Conservation (phyloP, 2,329 filamentous ascomycete genomes). For the Cadophora sp. region DNA sequence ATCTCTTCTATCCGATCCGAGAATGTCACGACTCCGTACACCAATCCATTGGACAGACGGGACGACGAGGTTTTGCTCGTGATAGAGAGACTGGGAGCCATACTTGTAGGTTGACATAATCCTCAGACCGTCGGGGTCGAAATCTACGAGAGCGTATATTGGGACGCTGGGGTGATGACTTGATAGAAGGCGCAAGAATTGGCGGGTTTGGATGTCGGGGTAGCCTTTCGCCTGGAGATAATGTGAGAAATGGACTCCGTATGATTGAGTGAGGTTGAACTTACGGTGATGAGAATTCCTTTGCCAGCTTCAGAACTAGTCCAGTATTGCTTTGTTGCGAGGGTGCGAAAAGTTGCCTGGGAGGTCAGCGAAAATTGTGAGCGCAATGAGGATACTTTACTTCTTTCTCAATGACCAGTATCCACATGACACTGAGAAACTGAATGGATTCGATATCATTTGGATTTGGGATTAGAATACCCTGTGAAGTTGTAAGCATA, state of each 20-base stretch:
- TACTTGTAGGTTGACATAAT: constrained; percentile 78
- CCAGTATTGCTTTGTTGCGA: constrained; percentile 65
- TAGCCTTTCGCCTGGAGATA: constrained; percentile 76
- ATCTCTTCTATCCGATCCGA: constrained; percentile 3
- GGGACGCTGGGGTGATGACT: constrained; percentile 55
- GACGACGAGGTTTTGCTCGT: constrained; percentile 60
- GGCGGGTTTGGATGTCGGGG: constrained; percentile 74
- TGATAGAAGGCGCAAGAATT: constrained; percentile 65
- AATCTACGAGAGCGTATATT: constrained; percentile 73
- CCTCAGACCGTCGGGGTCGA: constrained; percentile 76
- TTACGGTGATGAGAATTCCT: constrained; percentile 74
- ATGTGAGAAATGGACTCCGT: neutral
- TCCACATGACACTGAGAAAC: constrained; percentile 61
- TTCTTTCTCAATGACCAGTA: constrained; percentile 83
- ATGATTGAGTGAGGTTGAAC: neutral
- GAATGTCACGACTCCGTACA: constrained; percentile 45
- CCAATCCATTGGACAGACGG: constrained; percentile 70
- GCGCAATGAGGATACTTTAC: constrained; percentile 47
- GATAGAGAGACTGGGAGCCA: constrained; percentile 67
- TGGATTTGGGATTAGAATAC: constrained; percentile 64
- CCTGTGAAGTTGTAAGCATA: constrained; percentile 49
- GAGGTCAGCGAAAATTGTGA: constrained; percentile 33
- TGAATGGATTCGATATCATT: constrained; percentile 57
- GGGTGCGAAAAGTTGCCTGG: constrained; percentile 76
- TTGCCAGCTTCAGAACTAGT: constrained; percentile 52